These are phyloP conservation scores for Fonsecaea pedrosoi DNA, from an alignment of 2,329 filamentous ascomycete species.

Conservation along the genomic window DNA sequence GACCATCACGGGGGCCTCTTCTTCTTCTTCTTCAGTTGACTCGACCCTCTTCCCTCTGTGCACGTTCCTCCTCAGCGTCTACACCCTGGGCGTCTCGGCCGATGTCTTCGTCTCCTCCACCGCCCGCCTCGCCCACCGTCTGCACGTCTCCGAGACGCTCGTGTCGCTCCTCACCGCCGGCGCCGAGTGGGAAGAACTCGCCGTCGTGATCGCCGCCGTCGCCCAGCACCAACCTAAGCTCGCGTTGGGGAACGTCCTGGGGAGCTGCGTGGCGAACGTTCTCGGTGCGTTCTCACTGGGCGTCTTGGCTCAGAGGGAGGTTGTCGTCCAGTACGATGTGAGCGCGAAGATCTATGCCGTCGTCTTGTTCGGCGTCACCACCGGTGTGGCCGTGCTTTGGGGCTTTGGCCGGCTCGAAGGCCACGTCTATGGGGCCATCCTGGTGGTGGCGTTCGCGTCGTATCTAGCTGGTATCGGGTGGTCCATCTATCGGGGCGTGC, in stretches of 20 bases:
- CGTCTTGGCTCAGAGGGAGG: slow-evolving; percentile 51
- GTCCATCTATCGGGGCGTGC: slow-evolving; percentile 54
- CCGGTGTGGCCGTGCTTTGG: slow-evolving; percentile 44
- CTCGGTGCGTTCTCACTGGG: slow-evolving; percentile 63
- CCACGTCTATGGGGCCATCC: slow-evolving; percentile 46
- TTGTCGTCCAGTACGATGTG: slow-evolving; percentile 51
- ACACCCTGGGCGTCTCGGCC: slow-evolving; percentile 16
- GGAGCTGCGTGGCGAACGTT: slow-evolving; percentile 63
- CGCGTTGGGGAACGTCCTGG: slow-evolving; percentile 62
- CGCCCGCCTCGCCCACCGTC: slow-evolving; percentile 54
- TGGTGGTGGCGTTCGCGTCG: slow-evolving; percentile 53
- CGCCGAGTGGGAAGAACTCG: slow-evolving; percentile 63
- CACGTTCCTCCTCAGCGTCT: slow-evolving; percentile 25
- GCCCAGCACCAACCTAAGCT: slow-evolving; percentile 55
- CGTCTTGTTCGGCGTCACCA: slow-evolving; percentile 53
- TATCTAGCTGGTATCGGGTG: slow-evolving; percentile 56
- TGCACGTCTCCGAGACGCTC: slow-evolving; percentile 56
- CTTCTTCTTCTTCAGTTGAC: background rate
- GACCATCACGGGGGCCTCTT: background rate
- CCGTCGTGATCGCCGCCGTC: slow-evolving; percentile 58
- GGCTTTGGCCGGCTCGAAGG: slow-evolving; percentile 11
- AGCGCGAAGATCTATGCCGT: slow-evolving; percentile 58
- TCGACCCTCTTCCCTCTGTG: slow-evolving; percentile 19
- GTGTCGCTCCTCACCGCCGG: slow-evolving; percentile 61
- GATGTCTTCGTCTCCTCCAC: slow-evolving; percentile 42